These are phyloP conservation scores for Cercospora beticola DNA, from an alignment of 2,329 filamentous ascomycete species.

Conservation along the genomic window DNA sequence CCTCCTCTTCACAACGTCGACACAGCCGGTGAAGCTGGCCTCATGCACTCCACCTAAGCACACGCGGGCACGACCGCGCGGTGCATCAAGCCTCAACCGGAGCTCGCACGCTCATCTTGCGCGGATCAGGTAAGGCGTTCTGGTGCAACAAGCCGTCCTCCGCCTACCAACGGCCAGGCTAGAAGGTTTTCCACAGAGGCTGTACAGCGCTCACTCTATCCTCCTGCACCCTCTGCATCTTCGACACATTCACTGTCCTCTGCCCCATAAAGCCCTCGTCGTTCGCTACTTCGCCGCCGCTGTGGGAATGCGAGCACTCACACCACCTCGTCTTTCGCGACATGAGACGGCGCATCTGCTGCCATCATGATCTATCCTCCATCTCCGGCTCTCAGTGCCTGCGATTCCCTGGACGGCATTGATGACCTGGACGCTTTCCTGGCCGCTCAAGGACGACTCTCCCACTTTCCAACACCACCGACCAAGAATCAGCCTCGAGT, in stretches of 20 bases:
- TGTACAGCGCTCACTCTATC: background rate
- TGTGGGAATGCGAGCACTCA: background rate
- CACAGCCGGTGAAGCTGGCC: background rate
- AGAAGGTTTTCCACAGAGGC: background rate
- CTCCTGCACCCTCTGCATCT: background rate
- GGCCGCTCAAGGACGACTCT: conserved; percentile 31
- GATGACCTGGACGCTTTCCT: conserved; percentile 38
- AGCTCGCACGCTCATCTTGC: background rate
- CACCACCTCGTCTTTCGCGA: background rate
- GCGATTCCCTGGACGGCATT: conserved; percentile 34
- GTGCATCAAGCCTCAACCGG: background rate
- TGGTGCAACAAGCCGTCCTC: background rate
- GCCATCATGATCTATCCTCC: conserved; percentile 10
- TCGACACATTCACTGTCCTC: background rate
- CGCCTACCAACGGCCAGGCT: background rate
- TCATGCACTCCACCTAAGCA: background rate
- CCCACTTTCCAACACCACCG: conserved; percentile 35
- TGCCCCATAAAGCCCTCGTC: background rate
- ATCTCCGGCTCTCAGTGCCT: conserved; percentile 35
- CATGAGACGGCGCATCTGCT: background rate
- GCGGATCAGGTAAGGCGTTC: background rate
- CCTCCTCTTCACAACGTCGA: background rate
- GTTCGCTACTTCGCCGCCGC: background rate
- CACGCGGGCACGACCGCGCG: background rate
- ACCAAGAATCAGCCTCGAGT: conserved; percentile 21